Base-by-base conservation (phyloP, 257 asterid species). In the Nicotiana tabacum region DNA sequence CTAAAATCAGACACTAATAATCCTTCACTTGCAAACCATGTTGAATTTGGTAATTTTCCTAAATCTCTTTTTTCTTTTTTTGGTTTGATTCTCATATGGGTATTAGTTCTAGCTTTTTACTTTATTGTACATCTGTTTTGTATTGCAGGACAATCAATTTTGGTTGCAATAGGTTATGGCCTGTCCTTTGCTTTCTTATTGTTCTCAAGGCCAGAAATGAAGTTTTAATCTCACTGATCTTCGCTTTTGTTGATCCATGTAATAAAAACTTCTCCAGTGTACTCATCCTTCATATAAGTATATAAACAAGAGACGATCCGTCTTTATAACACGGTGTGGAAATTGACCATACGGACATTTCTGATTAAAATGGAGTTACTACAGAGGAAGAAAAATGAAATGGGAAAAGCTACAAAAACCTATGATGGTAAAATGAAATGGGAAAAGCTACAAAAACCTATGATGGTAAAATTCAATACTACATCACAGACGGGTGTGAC, bases 111-210 rank as follows among this genome's bases (percentile, higher is more conserved):
- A 6, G 64, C 58, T 1, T 17, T 62, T n/a, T 39, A 15, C 21
- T 24, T 27, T 2, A 55, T 32, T 53, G 12, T 51, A 29, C 56
- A 24, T 6, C 80, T 65, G 70, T 57, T 76, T 67, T 46, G 3
- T 65, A 30, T 81, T 80, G 78, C 86, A 89, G 90, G 88, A 35
- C 82, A 83, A 86, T 48, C 66, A 13, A 68, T 83, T 65, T 58
- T 89, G 88, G 90, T 83, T 39, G 83, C 77, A 17, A 2, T 82
- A 5, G 65, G 85, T 27, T 85, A 85, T 48, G 85, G 88, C 4
- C 67, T 85, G 51, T 85, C 84, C 24, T 18, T 74, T 29, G 18
- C 66, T 10, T 85, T 88, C 87, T 85, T 29, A 46, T 46, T 82
- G 37, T 11, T 66, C 69, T 85, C 85, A 51, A 60, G 12, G 56